phyloP scores from a whole-genome alignment of 164 flowering plant genomes.

The Houttuynia cordata region DNA sequence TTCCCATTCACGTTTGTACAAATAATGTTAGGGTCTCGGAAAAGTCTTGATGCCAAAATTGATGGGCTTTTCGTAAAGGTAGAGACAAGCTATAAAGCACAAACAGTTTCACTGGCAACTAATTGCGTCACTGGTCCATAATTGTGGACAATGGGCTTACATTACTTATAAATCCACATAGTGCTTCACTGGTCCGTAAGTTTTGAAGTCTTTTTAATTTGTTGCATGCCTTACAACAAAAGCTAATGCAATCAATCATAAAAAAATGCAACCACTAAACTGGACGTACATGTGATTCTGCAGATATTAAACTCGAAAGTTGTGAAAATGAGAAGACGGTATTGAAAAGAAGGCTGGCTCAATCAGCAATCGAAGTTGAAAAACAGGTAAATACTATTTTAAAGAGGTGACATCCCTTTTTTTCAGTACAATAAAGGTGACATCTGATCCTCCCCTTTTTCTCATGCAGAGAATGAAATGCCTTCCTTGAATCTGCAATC shows the following conservation, averaged over 20 bases:
- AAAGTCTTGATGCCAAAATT: too few relatives aligned
- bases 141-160: too few relatives aligned
- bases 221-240: background rate
- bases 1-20: too few relatives aligned
- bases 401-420: too few relatives aligned
- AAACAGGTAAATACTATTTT: slow-evolving; percentile 84
- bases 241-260: background rate
- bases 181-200: too few relatives aligned
- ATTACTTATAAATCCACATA: too few relatives aligned
- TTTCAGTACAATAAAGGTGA: background rate
- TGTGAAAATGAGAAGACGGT: slow-evolving; percentile 54
- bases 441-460: background rate
- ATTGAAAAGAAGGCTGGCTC: slow-evolving; percentile 62
- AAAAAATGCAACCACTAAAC: too few relatives aligned
- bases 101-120: too few relatives aligned
- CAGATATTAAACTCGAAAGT: slow-evolving; percentile 48
- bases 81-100: too few relatives aligned
- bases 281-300: too few relatives aligned
- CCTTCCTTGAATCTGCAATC: slow-evolving; percentile 59
- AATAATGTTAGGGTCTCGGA: too few relatives aligned
- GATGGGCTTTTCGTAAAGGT: too few relatives aligned
- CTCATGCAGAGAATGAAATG: slow-evolving; percentile 73
- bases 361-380: slow-evolving; percentile 78
- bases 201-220: background rate
- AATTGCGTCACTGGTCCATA: background rate